These are phyloP conservation scores for Funneliformis caledonium DNA, from an alignment of 371 early-diverging fungal genomes.

Conservation along the genomic window DNA sequence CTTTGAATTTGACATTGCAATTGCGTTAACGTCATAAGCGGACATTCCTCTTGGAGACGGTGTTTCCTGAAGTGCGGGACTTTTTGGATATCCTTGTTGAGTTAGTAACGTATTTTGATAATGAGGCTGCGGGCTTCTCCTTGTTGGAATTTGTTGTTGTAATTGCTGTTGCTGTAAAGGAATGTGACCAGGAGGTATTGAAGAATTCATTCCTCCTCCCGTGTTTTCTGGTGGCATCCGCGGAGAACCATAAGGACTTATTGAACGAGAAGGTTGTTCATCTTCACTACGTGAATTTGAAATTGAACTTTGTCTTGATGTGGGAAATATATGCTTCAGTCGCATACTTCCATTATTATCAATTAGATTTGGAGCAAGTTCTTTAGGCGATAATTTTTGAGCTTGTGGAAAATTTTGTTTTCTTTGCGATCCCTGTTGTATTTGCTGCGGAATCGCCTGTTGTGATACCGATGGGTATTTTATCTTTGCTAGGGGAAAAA, in stretches of 20 bases:
- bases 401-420: neutral
- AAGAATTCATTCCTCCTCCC: neutral
- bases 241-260: neutral
- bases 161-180: neutral
- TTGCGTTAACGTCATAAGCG: neutral
- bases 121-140: neutral
- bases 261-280: neutral
- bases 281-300: neutral
- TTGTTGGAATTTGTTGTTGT: neutral
- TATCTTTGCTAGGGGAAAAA: constrained; percentile 30
- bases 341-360: neutral
- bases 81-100: constrained; percentile 2
- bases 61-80: neutral
- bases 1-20: neutral
- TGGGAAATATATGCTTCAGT: neutral
- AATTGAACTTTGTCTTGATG: neutral
- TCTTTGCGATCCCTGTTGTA: neutral
- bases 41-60: neutral
- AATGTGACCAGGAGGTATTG: neutral
- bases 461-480: constrained; percentile 15
- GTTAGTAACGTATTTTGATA: neutral
- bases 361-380: neutral
- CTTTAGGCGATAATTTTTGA: neutral
- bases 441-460: neutral
- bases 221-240: neutral